Evolutionary conservation across 2,329 filamentous ascomycete genomes (phyloP), one percentile per base, ranked within the genome.

Genomic region (Ophiostoma triangulosporum): DNA sequence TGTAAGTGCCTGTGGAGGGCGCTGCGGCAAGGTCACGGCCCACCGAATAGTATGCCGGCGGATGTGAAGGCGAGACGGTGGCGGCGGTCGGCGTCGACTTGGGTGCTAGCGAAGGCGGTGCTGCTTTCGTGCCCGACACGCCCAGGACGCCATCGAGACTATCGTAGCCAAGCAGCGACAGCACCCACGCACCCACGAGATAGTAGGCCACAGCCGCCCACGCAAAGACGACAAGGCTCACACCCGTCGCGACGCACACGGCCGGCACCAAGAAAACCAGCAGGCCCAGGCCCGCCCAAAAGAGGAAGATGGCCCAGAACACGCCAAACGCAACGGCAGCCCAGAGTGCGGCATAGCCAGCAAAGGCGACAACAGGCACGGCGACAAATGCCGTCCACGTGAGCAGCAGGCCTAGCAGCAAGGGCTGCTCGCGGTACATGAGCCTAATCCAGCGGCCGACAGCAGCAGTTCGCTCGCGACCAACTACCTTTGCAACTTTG

Each of bases 251-350:
- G 6, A 58, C 29, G 17, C 48, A 53, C 15, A 60, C 27, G 5
- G 57, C 55, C 11, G 58, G 58, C 50, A 58, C 53, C 26, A 59
- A 35, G 14, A 57, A 54, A 8, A 56, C 24, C 31, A 58, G 43
- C 33, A 58, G 51, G 22, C 54, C 57, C 20, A 59, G 6, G 5
- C 58, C 57, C 2, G 51, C 20, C 58, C 58, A 60, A 43, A 60
- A 60, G 14, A 60, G 46, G 31, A 58, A 51, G 8, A 56, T 52
- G 15, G 52, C 53, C 54, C 50, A 54, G 38, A 58, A 57, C n/a
- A 57, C 36, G 56, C 27, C 53, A 40, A 57, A 51, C 8, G 54
- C 54, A 9, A 56, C 40, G 12, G 54, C 46, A 1, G 53, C 56
- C 57, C 57, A 58, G 12, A 56, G 49, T 24, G 53, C 51, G 3